Conservation (phyloP, 2,329 filamentous ascomycete species). For the Orbilia blumenaviensis region DNA sequence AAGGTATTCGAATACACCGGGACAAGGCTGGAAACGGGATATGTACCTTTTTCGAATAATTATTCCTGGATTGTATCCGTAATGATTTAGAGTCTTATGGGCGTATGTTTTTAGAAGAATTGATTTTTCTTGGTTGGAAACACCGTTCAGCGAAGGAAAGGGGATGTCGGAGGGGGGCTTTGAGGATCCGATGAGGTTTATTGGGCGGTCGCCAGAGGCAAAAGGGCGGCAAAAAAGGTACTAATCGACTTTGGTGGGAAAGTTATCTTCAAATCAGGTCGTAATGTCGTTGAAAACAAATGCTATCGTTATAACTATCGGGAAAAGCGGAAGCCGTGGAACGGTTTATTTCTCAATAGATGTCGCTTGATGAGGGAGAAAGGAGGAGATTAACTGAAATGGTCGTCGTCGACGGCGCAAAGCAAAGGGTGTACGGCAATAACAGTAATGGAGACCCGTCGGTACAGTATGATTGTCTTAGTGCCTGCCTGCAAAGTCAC, state of each 20-base stretch:
- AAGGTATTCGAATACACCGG: no score
- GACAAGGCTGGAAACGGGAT: conserved; percentile 6
- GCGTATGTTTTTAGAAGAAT: neutral
- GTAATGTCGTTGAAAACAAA: conserved; percentile 13
- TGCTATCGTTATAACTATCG: neutral
- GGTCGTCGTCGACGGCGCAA: conserved; percentile 52
- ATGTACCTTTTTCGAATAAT: neutral
- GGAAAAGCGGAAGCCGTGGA: neutral
- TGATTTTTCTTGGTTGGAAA: neutral
- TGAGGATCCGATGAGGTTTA: conserved; percentile 34
- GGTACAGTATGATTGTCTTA: conserved; percentile 27
- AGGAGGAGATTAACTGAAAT: conserved; percentile 32
- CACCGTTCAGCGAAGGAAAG: neutral
- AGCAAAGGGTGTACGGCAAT: conserved; percentile 47
- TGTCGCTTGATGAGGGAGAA: conserved; percentile 28
- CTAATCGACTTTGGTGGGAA: conserved; percentile 8
- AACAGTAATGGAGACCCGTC: conserved; percentile 3
- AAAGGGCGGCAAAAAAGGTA: conserved; percentile 30
- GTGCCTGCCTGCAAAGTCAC: conserved; percentile 26
- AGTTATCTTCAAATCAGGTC: conserved; percentile 6
- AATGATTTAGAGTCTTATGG: neutral
- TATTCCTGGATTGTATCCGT: neutral
- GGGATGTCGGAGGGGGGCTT: conserved; percentile 17
- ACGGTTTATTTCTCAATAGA: neutral
- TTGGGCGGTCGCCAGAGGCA: conserved; percentile 35